Base-by-base conservation (phyloP, 257 asterid genomes). In the Primulina eburnea region DNA sequence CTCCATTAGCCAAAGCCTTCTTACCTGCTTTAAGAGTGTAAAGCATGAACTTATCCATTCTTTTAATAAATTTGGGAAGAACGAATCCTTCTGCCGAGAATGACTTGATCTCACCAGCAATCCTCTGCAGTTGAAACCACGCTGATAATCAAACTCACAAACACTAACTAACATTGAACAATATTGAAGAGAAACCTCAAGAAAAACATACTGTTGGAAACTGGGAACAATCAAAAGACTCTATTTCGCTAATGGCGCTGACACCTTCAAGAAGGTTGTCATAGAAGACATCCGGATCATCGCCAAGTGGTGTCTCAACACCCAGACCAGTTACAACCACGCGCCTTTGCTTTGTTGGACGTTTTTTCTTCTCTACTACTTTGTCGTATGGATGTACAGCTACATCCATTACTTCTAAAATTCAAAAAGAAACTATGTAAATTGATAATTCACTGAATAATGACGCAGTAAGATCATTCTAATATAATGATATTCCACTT, bases 321-420 rank as follows among this genome's bases (percentile, higher is more conserved):
- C 98, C 98, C 97, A 92, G 81, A 67, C 98, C 98, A 8, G 97
- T 92, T 78, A 92, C 96, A 67, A 92, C 98, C 75, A 92, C 98
- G 73, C 98, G 83, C 74, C 96, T 86, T 87, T 34, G 86, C 82
- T 81, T 87, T 65, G 84, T 84, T 2, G 79, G 70, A 63, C 76
- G 96, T 74, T 90, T 82, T 85, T 82, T 86, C 81, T 82, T 83
- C 60, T 70, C 20, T 5, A 72, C 60, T 62, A 35, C 80, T 68
- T 83, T 96, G 84, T 67, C 76, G 62, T 68, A 71, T 37, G 92
- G 88, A 55, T 85, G 76, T 59, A 82, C 76, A 30, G 85, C 86
- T 20, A 79, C 38, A 24, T 84, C 89, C 82, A 34, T 84, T 78
- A 12, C 53, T 10, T 7, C 9, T 6, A 34, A 2, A 34, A 6